phyloP scores from a whole-genome alignment of 2,329 filamentous ascomycete genomes.

The Zarea fungicola region DNA sequence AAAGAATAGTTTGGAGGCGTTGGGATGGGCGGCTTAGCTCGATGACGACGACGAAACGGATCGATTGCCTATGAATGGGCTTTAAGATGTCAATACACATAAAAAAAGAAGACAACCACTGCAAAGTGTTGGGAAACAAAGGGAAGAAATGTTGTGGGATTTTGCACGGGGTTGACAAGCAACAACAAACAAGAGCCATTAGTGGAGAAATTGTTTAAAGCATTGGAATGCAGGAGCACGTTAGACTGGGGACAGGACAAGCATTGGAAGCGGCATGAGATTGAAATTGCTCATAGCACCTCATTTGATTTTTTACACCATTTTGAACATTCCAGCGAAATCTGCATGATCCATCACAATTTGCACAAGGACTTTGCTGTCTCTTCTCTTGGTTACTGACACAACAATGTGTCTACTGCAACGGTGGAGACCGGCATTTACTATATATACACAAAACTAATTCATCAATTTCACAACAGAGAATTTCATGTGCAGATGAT shows the following conservation, averaged over 20 bases:
- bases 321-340: slow-evolving; percentile 7
- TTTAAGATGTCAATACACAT: not conserved
- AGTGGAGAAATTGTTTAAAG: slow-evolving; percentile 1
- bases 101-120: not conserved
- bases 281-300: not conserved
- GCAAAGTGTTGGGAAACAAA: slow-evolving; percentile 4
- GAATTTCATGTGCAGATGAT: no score
- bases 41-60: not conserved
- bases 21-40: slow-evolving; percentile 44
- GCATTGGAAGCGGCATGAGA: slow-evolving; percentile 6
- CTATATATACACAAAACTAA: no score
- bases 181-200: slow-evolving; percentile 9
- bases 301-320: slow-evolving; percentile 2
- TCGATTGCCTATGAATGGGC: no score
- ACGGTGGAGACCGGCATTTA: slow-evolving; percentile 4
- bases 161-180: slow-evolving; percentile 8
- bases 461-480: no score
- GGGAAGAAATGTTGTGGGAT: not conserved
- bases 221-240: slow-evolving; percentile 6
- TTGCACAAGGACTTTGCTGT: not conserved
- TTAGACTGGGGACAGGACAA: slow-evolving; percentile 3
- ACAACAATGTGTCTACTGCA: not conserved
- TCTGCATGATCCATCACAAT: slow-evolving; percentile 7
- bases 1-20: slow-evolving; percentile 49
- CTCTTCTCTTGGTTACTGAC: not conserved